Evolutionary conservation across 371 early-diverging fungal genomes (phyloP).

Genomic region (Mucor mucedo): DNA sequence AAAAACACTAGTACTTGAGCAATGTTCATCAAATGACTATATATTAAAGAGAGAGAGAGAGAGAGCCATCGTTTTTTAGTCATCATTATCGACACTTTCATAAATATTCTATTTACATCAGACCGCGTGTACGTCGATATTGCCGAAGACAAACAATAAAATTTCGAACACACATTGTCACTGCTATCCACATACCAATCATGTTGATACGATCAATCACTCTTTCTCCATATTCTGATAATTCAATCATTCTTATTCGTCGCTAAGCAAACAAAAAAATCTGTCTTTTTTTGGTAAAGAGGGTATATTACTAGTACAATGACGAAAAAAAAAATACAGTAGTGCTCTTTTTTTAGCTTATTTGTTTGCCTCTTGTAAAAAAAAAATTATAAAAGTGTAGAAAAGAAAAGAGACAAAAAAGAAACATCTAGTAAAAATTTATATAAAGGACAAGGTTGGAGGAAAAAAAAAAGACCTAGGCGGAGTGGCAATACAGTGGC

Average conservation of each 20-base stretch:
- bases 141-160: slow-evolving; percentile 45
- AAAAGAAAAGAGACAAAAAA: neutral
- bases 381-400: neutral
- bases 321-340: neutral
- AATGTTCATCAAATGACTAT: slow-evolving; percentile 49
- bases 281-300: neutral
- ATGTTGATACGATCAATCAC: slow-evolving; percentile 50
- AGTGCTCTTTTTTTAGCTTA: no score
- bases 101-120: slow-evolving; percentile 36
- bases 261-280: neutral
- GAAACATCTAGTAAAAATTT: neutral
- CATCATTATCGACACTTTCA: no score
- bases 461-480: neutral
- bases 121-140: slow-evolving; percentile 46
- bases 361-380: no score
- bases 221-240: slow-evolving; percentile 42
- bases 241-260: slow-evolving; percentile 30
- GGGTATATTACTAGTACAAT: neutral
- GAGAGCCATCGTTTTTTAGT: neutral
- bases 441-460: neutral
- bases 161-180: slow-evolving; percentile 42
- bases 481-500: slow-evolving; percentile 22
- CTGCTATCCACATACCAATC: slow-evolving; percentile 53
- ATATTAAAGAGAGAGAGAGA: neutral
- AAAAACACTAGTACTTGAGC: slow-evolving; percentile 44